phyloP scores from a whole-genome alignment of 2,329 filamentous ascomycete genomes.

The Graphiopsis chlorocephala region DNA sequence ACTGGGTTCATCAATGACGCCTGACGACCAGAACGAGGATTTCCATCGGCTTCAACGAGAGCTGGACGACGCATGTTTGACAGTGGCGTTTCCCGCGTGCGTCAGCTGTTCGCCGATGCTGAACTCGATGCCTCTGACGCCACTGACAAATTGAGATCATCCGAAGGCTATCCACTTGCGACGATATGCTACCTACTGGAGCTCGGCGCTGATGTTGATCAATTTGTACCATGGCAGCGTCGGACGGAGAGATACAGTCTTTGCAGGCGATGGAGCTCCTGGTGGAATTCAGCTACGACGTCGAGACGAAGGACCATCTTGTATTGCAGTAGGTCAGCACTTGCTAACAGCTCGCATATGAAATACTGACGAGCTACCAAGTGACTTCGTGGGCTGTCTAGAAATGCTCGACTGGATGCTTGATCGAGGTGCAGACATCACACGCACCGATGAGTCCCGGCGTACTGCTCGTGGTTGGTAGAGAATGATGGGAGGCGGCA shows the following conservation, averaged over 20 bases:
- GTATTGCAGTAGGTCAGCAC: not conserved
- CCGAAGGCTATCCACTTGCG: not conserved
- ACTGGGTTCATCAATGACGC: no score
- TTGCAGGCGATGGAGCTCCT: not conserved
- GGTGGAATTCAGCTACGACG: not conserved
- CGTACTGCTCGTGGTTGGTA: not conserved
- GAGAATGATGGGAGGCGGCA: not conserved
- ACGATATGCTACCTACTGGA: not conserved
- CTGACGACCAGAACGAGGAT: no score
- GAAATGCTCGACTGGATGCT: constrained; percentile 13
- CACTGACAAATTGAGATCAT: not conserved
- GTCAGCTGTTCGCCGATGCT: not conserved
- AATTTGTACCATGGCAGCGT: not conserved
- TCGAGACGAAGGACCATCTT: not conserved
- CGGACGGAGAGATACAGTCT: not conserved
- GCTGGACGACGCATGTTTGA: not conserved
- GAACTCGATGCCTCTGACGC: not conserved
- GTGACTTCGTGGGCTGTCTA: constrained; percentile 12
- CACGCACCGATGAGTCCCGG: not conserved
- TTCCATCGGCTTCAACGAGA: not conserved
- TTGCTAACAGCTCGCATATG: no score
- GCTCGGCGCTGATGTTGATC: not conserved
- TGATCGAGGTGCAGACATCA: constrained; percentile 19
- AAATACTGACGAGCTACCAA: not conserved
- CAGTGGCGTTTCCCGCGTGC: not conserved